phyloP scores from a whole-genome alignment of 2,329 filamentous ascomycete species.

The Magnaporthiopsis incrustans region DNA sequence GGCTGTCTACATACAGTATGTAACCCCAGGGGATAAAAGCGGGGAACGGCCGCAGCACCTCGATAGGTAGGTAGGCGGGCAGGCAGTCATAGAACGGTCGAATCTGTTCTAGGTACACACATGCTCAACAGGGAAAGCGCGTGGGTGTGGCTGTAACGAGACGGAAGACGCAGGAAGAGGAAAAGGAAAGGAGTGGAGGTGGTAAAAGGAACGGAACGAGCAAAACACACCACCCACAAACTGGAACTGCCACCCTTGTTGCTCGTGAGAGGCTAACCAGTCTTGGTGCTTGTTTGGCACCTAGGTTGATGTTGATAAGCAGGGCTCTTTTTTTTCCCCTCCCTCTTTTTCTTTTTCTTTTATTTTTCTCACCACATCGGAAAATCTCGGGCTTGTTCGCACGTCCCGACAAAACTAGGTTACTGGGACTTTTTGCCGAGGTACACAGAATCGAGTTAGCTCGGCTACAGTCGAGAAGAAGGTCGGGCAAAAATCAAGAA shows the following conservation, averaged over 20 bases:
- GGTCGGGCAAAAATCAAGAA: neutral
- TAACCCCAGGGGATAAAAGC: neutral
- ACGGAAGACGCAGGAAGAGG: neutral
- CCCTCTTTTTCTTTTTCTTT: neutral
- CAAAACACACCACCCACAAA: neutral
- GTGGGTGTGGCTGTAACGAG: too few relatives aligned
- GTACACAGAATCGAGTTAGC: neutral
- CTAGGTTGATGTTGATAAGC: too few relatives aligned
- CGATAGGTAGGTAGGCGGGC: too few relatives aligned
- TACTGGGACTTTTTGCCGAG: neutral
- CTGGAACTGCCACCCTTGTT: slow-evolving; percentile 9
- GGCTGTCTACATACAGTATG: neutral
- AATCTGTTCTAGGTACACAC: too few relatives aligned
- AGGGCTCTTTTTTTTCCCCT: neutral
- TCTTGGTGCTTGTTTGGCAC: neutral
- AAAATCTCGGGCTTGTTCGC: neutral
- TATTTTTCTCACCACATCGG: neutral
- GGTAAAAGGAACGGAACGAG: slow-evolving; percentile 19
- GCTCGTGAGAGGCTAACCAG: neutral
- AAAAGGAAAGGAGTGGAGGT: slow-evolving; percentile 12
- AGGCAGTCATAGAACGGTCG: too few relatives aligned
- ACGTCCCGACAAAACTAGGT: neutral
- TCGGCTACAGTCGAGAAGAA: neutral
- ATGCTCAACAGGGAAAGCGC: too few relatives aligned
- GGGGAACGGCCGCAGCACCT: too few relatives aligned